These are phyloP conservation scores for Exophiala sideris DNA, from an alignment of 2,329 filamentous ascomycete genomes.

Conservation along the genomic window DNA sequence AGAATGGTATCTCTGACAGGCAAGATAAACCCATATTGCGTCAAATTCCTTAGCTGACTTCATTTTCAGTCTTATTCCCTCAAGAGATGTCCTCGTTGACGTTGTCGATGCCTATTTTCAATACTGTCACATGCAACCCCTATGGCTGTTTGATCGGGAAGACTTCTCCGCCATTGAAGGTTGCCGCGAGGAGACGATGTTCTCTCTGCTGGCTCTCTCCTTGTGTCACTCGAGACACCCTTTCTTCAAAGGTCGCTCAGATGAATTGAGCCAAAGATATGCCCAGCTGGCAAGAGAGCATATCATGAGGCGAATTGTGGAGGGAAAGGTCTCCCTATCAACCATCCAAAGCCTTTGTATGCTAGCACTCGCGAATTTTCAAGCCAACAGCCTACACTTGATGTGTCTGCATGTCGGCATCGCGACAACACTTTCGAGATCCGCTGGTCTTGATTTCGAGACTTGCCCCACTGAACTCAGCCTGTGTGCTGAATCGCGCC, in stretches of 20 bases:
- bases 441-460: slow-evolving; percentile 10
- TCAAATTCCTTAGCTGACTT: background rate
- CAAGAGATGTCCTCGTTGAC: slow-evolving; percentile 1
- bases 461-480: background rate
- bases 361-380: slow-evolving; percentile 26
- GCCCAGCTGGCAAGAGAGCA: slow-evolving; percentile 20
- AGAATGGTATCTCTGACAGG: background rate
- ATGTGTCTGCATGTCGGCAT: slow-evolving; percentile 38
- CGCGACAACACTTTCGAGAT: slow-evolving; percentile 7
- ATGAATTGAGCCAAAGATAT: slow-evolving; percentile 19
- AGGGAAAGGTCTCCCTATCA: slow-evolving; percentile 22
- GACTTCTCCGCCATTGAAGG: slow-evolving; percentile 32
- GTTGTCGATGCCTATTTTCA: slow-evolving; percentile 32
- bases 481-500: slow-evolving; percentile 38
- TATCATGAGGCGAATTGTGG: slow-evolving; percentile 26
- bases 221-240: slow-evolving; percentile 33
- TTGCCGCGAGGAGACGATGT: slow-evolving; percentile 35
- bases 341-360: slow-evolving; percentile 29
- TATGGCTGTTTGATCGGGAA: slow-evolving; percentile 38
- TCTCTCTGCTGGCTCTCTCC: slow-evolving; percentile 35
- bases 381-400: slow-evolving; percentile 37
- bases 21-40: background rate
- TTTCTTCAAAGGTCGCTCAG: slow-evolving; percentile 14
- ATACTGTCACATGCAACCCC: slow-evolving; percentile 37
- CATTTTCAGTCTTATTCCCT: background rate